Conservation (phyloP, 139 green algal species). For the Cymbomonas tetramitiformis region DNA sequence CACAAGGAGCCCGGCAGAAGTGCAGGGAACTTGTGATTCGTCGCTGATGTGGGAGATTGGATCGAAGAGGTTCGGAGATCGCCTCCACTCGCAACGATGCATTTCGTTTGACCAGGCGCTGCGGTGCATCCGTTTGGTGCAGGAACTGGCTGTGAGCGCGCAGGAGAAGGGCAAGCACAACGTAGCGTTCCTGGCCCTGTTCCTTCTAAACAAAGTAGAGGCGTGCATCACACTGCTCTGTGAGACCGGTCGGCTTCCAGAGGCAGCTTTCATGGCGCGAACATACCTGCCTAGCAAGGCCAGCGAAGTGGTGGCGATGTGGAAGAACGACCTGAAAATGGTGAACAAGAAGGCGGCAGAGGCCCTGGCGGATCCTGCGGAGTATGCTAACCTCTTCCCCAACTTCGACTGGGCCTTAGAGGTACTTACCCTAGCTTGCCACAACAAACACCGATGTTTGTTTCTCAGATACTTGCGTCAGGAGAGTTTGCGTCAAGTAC, state of each 20-base stretch:
- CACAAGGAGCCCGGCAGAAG: too few species aligned
- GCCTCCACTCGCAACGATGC: too few species aligned
- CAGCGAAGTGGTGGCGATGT: slow-evolving; percentile 53
- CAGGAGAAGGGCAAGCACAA: slow-evolving; percentile 54
- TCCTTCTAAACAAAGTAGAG: slow-evolving; percentile 64
- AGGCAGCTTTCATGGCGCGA: slow-evolving; percentile 88
- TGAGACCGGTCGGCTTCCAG: slow-evolving; percentile 55
- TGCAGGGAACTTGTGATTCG: too few species aligned
- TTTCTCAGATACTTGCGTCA: too few species aligned
- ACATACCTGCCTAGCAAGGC: slow-evolving; percentile 72
- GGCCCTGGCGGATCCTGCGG: slow-evolving; percentile 76
- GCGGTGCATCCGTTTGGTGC: too few species aligned
- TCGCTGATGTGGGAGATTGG: too few species aligned
- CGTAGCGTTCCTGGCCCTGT: slow-evolving; percentile 70
- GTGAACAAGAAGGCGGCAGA: slow-evolving; percentile 92
- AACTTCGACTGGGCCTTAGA: slow-evolving; percentile 60
- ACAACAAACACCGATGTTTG: too few species aligned
- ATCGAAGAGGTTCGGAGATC: too few species aligned
- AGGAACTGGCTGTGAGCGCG: slow-evolving; percentile 7
- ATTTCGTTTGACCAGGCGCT: background rate
- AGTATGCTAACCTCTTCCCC: slow-evolving; percentile 93
- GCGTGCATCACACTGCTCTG: slow-evolving; percentile 67
- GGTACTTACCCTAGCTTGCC: too few species aligned
- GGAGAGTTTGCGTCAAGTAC: slow-evolving; percentile 30
- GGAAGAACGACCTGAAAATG: slow-evolving; percentile 74